Conservation (phyloP, 805 yeast species). For the Kuraishia piskuri region DNA sequence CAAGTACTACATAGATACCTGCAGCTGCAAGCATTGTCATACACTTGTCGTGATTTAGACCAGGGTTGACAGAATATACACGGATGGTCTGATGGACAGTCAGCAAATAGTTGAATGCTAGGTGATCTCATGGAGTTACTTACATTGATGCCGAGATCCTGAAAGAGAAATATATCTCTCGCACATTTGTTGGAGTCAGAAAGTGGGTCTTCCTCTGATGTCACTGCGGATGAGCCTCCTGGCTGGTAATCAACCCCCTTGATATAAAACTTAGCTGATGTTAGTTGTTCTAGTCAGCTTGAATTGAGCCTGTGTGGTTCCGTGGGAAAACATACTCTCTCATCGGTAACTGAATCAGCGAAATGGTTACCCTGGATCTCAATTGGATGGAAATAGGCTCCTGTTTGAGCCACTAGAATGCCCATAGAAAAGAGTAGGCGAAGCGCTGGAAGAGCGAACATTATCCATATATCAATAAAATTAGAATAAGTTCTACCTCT, state of each 20-base stretch:
- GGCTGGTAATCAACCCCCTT: conserved; percentile 95
- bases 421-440: background rate
- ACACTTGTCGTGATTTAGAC: conserved; percentile 76
- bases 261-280: conserved; percentile 48
- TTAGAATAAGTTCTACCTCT: background rate
- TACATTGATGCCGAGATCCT: conserved; percentile 72
- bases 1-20: conserved; percentile 85
- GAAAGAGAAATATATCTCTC: conserved; percentile 74
- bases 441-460: background rate
- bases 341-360: conserved; percentile 62
- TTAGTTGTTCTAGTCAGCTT: background rate
- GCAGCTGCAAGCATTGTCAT: conserved; percentile 89
- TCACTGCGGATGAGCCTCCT: conserved; percentile 81
- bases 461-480: background rate
- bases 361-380: conserved; percentile 63
- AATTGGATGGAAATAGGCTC: conserved; percentile 45
- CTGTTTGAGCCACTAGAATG: background rate
- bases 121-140: conserved; percentile 8
- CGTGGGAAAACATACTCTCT: conserved; percentile 43
- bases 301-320: background rate
- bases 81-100: conserved; percentile 47
- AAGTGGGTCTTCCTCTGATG: conserved; percentile 56
- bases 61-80: conserved; percentile 80
- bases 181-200: conserved; percentile 68
- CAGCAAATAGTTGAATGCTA: background rate